Conservation (phyloP, 2,329 filamentous ascomycete species). For the Colletotrichum sp. region DNA sequence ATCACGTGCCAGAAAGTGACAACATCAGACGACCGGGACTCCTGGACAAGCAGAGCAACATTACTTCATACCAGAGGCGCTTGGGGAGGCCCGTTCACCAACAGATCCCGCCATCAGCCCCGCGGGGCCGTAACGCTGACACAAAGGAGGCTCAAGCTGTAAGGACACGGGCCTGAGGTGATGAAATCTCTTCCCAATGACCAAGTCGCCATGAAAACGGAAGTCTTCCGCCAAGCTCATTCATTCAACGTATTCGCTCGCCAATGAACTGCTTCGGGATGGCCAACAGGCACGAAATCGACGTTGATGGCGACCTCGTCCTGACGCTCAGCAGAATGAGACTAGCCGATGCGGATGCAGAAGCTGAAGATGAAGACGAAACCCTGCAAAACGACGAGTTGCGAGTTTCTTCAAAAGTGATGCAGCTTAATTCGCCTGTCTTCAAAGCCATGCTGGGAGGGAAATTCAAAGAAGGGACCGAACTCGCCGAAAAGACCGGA, state of each 20-base stretch:
- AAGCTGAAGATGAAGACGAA: slow-evolving; percentile 4
- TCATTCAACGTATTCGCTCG: background rate
- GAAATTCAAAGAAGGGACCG: slow-evolving; percentile 24
- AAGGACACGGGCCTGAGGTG: background rate
- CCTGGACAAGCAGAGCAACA: background rate
- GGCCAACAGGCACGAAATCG: background rate
- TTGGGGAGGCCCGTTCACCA: background rate
- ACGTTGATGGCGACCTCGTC: slow-evolving; percentile 20
- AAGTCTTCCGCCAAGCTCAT: background rate
- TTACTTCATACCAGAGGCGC: background rate
- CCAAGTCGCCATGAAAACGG: background rate
- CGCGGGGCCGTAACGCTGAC: background rate
- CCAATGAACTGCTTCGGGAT: background rate
- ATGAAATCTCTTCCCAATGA: background rate
- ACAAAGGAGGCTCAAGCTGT: background rate
- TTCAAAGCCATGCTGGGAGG: slow-evolving; percentile 29
- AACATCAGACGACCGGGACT: background rate
- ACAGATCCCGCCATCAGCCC: background rate
- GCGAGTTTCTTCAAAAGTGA: slow-evolving; percentile 20
- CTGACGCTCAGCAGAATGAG: slow-evolving; percentile 2
- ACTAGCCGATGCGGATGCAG: background rate
- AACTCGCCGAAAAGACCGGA: background rate
- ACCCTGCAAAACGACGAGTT: slow-evolving; percentile 3
- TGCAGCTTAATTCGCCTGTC: slow-evolving; percentile 28
- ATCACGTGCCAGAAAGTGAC: background rate